Percentiles rank a stretch among this genome's conserved stretches.
Evolutionary conservation across 768 basidiomycete genomes (phyloP).

Genomic region (Boletus subcaerulescens): DNA sequence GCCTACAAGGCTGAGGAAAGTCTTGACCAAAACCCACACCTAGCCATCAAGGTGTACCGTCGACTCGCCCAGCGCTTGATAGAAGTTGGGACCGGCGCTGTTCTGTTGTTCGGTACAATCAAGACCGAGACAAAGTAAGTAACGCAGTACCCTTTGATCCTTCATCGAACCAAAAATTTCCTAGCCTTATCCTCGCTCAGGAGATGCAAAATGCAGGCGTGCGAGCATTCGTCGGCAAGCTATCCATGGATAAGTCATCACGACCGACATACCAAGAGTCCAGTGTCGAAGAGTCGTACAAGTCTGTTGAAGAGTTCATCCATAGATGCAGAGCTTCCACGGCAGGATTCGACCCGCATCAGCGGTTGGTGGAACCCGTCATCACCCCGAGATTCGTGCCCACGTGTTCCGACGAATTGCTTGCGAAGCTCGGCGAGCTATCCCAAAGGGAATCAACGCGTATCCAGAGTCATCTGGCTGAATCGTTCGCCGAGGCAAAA

Average conservation of each 20-base stretch:
- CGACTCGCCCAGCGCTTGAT: slow-evolving; percentile 64
- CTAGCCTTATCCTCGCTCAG: slow-evolving; percentile 74
- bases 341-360: slow-evolving; percentile 39
- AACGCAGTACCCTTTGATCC: neutral
- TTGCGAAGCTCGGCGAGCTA: slow-evolving; percentile 59
- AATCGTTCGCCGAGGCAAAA: slow-evolving; percentile 71
- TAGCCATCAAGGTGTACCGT: slow-evolving; percentile 67
- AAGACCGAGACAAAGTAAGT: slow-evolving; percentile 76
- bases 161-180: neutral
- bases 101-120: slow-evolving; percentile 82
- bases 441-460: slow-evolving; percentile 44
- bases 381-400: slow-evolving; percentile 90
- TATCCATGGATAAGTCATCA: slow-evolving; percentile 84
- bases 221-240: slow-evolving; percentile 82
- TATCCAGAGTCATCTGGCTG: slow-evolving; percentile 82
- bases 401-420: slow-evolving; percentile 73
- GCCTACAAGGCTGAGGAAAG: slow-evolving; percentile 79
- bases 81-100: slow-evolving; percentile 74
- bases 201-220: slow-evolving; percentile 70
- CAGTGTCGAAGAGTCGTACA: slow-evolving; percentile 47
- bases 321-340: slow-evolving; percentile 43
- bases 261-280: slow-evolving; percentile 69
- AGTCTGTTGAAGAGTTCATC: slow-evolving; percentile 56
- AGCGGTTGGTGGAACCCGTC: slow-evolving; percentile 70
- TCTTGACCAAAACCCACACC: slow-evolving; percentile 56